Conservation (phyloP, 164 flowering plant genomes). For the Kingdonia uniflora region DNA sequence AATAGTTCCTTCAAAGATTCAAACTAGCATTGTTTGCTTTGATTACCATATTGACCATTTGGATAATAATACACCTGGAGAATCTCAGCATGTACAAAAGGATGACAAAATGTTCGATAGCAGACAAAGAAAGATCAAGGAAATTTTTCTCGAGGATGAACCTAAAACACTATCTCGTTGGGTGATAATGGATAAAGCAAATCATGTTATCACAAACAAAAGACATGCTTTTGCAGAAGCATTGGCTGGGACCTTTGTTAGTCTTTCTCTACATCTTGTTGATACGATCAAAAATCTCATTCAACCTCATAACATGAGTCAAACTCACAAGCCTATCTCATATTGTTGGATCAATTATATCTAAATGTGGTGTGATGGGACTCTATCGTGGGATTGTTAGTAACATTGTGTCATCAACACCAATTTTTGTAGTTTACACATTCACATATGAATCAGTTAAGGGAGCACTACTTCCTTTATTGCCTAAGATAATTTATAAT, state of each 20-base stretch:
- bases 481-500: constrained; percentile 50
- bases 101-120: constrained; percentile 11
- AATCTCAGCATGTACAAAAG: constrained; percentile 7
- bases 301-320: no score
- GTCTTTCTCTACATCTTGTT: no score
- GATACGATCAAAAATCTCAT: constrained; percentile 85
- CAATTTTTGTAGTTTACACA: constrained; percentile 90
- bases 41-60: no score
- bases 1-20: constrained; percentile 8
- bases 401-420: constrained; percentile 88
- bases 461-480: no score
- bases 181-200: no score
- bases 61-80: constrained; percentile 12
- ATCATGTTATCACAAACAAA: no score
- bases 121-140: constrained; percentile 8
- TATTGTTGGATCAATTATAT: constrained; percentile 53
- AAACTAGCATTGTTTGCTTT: constrained; percentile 21
- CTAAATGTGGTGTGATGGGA: constrained; percentile 85
- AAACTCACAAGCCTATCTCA: constrained; percentile 44
- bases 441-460: constrained; percentile 91
- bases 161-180: constrained; percentile 10
- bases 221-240: constrained; percentile 98
- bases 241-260: constrained; percentile 76
- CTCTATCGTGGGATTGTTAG: constrained; percentile 89
- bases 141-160: constrained; percentile 10